These are phyloP conservation scores for Pseudozyma hubeiensis DNA, from an alignment of 1,284 basidiomycete species.

Conservation along the genomic window DNA sequence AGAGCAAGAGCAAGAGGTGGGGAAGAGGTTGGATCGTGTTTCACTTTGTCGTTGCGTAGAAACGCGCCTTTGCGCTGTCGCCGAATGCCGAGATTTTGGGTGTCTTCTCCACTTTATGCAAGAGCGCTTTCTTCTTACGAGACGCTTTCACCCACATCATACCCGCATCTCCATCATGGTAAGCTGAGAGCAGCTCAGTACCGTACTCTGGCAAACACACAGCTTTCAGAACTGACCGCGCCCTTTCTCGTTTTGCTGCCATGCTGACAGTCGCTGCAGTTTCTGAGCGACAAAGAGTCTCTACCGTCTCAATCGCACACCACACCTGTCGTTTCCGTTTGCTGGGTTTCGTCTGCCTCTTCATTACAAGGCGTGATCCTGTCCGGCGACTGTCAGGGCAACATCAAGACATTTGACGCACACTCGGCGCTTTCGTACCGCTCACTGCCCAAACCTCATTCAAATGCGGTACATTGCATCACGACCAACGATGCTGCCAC, in stretches of 20 bases:
- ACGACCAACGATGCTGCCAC: conserved; percentile 9
- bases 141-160: background rate
- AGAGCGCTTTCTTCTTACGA: conserved; percentile 1
- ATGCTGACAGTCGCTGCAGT: conserved; percentile 40
- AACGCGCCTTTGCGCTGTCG: background rate
- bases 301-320: conserved; percentile 27
- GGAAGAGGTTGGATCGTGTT: background rate
- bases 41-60: background rate
- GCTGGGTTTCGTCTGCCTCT: conserved; percentile 27
- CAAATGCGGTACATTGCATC: conserved; percentile 37
- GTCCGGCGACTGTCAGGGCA: conserved; percentile 27
- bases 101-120: background rate
- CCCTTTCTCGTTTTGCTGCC: too few relatives aligned
- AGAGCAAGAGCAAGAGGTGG: background rate
- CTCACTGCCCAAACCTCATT: conserved; percentile 15
- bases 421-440: conserved; percentile 12
- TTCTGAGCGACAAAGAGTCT: conserved; percentile 42
- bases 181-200: background rate
- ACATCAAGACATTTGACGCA: conserved; percentile 28
- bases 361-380: conserved; percentile 24
- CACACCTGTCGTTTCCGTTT: conserved; percentile 35
- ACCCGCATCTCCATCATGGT: background rate
- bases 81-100: background rate
- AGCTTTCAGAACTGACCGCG: background rate
- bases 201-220: background rate